phyloP scores from a whole-genome alignment of 176 grass and related monocot genomes.

The Bonia amplexicaulis region DNA sequence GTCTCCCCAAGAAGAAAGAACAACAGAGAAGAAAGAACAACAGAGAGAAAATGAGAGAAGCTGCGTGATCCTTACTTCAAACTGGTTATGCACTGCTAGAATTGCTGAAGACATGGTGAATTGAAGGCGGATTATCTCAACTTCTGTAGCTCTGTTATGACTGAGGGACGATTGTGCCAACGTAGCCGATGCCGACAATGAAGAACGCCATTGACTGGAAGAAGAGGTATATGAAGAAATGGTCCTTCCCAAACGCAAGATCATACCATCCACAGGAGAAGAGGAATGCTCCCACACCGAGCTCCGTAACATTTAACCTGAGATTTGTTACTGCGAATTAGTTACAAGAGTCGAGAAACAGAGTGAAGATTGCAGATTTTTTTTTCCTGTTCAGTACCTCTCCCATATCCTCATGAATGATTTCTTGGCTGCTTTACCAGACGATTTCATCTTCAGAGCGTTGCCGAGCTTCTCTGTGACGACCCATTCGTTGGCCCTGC shows the following conservation, averaged over 20 bases:
- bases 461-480: slow-evolving; percentile 76
- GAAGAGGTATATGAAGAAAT: slow-evolving; percentile 85
- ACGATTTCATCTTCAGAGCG: slow-evolving; percentile 47
- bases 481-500: slow-evolving; percentile 82
- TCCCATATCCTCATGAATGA: slow-evolving; percentile 53
- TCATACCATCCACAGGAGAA: slow-evolving; percentile 68
- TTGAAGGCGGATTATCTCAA: neutral
- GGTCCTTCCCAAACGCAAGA: slow-evolving; percentile 42
- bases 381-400: slow-evolving; percentile 44
- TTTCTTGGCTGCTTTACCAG: slow-evolving; percentile 43
- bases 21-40: neutral
- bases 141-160: slow-evolving; percentile 27
- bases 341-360: neutral
- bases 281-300: slow-evolving; percentile 53
- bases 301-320: slow-evolving; percentile 68
- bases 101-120: slow-evolving; percentile 20
- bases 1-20: slow-evolving; percentile 14
- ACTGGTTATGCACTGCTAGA: slow-evolving; percentile 35
- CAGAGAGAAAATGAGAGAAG: neutral
- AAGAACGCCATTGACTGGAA: slow-evolving; percentile 65
- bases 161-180: slow-evolving; percentile 63
- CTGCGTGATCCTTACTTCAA: slow-evolving; percentile 39
- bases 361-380: neutral
- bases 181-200: slow-evolving; percentile 61
- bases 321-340: neutral